Evolutionary conservation across 2,329 filamentous ascomycete genomes (phyloP), one percentile per base, ranked within the genome.

Genomic region (Lasiodiplodia sp.): DNA sequence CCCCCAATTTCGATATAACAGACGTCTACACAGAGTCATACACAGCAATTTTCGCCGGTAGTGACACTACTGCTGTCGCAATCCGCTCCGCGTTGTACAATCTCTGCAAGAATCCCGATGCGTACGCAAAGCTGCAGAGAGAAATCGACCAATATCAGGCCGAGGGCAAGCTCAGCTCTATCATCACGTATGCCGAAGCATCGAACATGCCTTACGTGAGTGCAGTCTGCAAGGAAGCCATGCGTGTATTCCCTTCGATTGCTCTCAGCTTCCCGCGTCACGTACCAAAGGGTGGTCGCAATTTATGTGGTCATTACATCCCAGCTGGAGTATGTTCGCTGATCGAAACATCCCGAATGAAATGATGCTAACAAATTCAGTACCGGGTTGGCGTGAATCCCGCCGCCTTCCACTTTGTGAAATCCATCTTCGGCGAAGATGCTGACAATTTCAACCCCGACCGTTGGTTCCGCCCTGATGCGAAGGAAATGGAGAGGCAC

Each of bases 391-490:
- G 78, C 3, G 77, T 80, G 53, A 82, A 79, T 58, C 75, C 79
- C 1, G 75, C 75, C 58, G 76, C 78, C 23, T 73, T 78, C 1
- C 79, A 79, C 38, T 74, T 75, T 6, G 82, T 86, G 72, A 74
- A 74, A 57, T 69, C 52, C 0, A 71, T 84, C 4, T 87, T 83
- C 72, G 85, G 85, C 0, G 71, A 76, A 0, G 83, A 87, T 69
- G 79, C 81, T 0, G 78, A 85, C 23, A 69, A 71, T 0, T 87
- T 83, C 70, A 76, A 77, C 1, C 84, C 85, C 0, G 84, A 85
- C 53, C 77, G 85, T 2, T 87, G 85, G 85, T 73, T 87, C 3
- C 64, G 56, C 28, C 66, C 65, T 2, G 68, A 69, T 10, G 70
- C 23, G 21, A 68, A 64, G 21, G 69, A 64, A 11, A 74, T 74